These are phyloP conservation scores for Stachybotrys chartarum DNA, from an alignment of 2,329 filamentous ascomycete species.

Conservation along the genomic window DNA sequence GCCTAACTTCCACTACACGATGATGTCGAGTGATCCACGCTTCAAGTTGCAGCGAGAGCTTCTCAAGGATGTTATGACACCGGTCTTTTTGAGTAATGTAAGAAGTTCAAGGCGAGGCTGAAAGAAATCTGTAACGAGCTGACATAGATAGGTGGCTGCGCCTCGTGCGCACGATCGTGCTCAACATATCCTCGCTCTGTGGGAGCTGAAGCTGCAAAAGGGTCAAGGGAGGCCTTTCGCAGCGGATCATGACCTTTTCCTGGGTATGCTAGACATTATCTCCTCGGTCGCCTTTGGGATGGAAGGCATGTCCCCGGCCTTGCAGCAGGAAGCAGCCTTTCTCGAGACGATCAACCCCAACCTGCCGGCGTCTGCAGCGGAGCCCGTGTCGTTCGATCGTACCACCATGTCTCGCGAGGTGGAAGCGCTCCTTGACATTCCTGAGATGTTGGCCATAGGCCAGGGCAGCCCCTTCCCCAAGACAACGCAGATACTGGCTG, in stretches of 20 bases:
- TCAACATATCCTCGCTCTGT: constrained; percentile 22
- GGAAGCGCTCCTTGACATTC: constrained; percentile 13
- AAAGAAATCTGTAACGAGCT: neutral
- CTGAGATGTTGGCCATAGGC: constrained; percentile 16
- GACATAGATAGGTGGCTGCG: constrained; percentile 19
- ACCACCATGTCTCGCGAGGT: constrained; percentile 10
- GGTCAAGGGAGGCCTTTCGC: constrained; percentile 21
- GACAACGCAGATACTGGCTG: constrained; percentile 10
- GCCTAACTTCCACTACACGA: constrained; percentile 23
- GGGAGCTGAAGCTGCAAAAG: constrained; percentile 21
- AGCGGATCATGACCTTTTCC: constrained; percentile 21
- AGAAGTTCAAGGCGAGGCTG: neutral
- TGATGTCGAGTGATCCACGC: constrained; percentile 21
- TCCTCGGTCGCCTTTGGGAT: constrained; percentile 24
- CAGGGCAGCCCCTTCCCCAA: constrained; percentile 13
- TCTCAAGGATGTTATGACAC: constrained; percentile 28
- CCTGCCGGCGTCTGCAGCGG: neutral
- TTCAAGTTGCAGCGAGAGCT: constrained; percentile 25
- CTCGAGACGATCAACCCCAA: constrained; percentile 1
- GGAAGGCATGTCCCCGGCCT: constrained; percentile 10
- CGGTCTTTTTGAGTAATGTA: constrained; percentile 23
- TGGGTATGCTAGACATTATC: constrained; percentile 26
- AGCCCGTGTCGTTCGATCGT: constrained; percentile 8
- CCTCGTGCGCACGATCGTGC: constrained; percentile 25
- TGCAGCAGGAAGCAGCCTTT: constrained; percentile 9